Evolutionary conservation across 441 rosid species (phyloP).

Genomic region (Pelargonium cotyledonis): DNA sequence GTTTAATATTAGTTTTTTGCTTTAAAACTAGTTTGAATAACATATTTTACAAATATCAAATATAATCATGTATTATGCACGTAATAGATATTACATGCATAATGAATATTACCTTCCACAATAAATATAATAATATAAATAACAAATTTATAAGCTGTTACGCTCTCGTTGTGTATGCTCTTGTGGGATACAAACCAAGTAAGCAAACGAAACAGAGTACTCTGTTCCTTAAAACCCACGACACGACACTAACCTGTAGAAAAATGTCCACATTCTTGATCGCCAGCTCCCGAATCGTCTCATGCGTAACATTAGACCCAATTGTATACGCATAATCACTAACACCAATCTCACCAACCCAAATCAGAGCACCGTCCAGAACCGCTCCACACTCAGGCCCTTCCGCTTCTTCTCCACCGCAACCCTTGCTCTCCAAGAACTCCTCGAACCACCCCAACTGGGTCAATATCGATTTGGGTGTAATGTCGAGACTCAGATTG

Average conservation of each 20-base stretch:
- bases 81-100: constrained; percentile 38
- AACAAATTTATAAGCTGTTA: no score
- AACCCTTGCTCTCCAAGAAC: constrained; percentile 47
- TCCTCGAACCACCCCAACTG: constrained; percentile 63
- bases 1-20: no score
- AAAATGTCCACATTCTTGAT: constrained; percentile 33
- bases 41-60: no score
- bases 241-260: constrained; percentile 49
- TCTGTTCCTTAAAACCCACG: background rate
- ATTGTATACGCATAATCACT: constrained; percentile 75
- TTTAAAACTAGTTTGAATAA: no score
- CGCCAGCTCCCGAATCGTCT: constrained; percentile 47
- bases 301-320: constrained; percentile 47
- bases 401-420: constrained; percentile 24
- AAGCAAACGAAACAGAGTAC: constrained; percentile 63
- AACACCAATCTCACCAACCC: constrained; percentile 93
- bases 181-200: no score
- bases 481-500: constrained; percentile 55
- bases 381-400: constrained; percentile 25
- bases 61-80: no score
- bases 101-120: constrained; percentile 19
- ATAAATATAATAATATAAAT: no score
- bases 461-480: constrained; percentile 70
- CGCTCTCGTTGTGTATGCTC: no score
- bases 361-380: constrained; percentile 53